Conservation (phyloP, 352 stramenopile genomes). For the Hyaloperonospora arabidopsidis region DNA sequence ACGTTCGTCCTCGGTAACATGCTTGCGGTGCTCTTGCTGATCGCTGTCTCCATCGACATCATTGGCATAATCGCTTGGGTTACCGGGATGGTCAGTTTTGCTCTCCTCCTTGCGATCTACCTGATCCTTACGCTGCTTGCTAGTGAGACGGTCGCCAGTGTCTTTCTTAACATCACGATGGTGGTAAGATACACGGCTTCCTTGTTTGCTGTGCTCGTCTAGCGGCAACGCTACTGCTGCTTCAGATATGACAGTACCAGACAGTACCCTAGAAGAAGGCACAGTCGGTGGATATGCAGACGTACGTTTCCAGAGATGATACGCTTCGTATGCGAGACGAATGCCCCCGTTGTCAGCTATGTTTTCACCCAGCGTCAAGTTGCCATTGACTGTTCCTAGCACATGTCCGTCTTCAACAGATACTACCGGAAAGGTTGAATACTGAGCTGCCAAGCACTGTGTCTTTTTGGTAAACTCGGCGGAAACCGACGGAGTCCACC, state of each 20-base stretch:
- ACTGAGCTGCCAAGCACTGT: slow-evolving; percentile 52
- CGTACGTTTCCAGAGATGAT: slow-evolving; percentile 49
- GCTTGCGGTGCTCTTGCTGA: slow-evolving; percentile 5
- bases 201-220: slow-evolving; percentile 5
- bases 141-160: background rate
- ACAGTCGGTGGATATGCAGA: slow-evolving; percentile 8
- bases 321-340: slow-evolving; percentile 74
- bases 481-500: slow-evolving; percentile 76
- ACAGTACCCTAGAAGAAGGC: background rate
- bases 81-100: slow-evolving; percentile 2
- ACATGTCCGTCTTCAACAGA: slow-evolving; percentile 29
- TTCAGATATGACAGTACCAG: background rate
- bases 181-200: background rate
- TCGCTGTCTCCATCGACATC: slow-evolving; percentile 3
- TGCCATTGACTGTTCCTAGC: slow-evolving; percentile 73
- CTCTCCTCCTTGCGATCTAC: background rate
- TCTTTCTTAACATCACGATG: slow-evolving; percentile 7
- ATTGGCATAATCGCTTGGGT: background rate
- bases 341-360: slow-evolving; percentile 88
- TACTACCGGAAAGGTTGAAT: slow-evolving; percentile 47
- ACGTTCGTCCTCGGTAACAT: slow-evolving; percentile 13
- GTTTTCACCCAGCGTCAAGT: slow-evolving; percentile 89
- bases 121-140: slow-evolving; percentile 5
- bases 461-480: slow-evolving; percentile 42
- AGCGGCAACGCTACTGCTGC: slow-evolving; percentile 1